Evolutionary conservation across 495 filamentous ascomycete species (phyloP).

Genomic region (Penicillium angulare): DNA sequence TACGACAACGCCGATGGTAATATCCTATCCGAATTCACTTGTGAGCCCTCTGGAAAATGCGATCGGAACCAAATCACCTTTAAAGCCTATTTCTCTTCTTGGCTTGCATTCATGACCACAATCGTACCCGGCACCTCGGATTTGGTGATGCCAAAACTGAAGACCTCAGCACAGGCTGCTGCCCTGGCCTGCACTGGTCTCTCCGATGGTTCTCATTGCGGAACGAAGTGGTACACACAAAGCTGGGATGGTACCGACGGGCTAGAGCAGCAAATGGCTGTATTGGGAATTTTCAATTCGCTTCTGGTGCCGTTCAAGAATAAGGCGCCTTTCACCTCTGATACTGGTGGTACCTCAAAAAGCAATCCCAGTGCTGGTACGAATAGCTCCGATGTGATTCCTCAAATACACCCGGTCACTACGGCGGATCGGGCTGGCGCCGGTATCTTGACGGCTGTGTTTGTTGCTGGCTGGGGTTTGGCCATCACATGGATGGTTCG

Average conservation of each 20-base stretch:
- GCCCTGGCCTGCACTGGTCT: slow-evolving; percentile 58
- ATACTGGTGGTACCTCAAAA: slow-evolving; percentile 63
- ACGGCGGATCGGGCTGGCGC: slow-evolving; percentile 62
- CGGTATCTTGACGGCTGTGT: slow-evolving; percentile 60
- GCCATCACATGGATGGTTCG: slow-evolving; percentile 45
- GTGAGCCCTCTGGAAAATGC: slow-evolving; percentile 64
- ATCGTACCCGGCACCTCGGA: slow-evolving; percentile 63
- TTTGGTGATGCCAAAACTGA: slow-evolving; percentile 55
- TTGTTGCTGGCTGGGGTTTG: slow-evolving; percentile 53
- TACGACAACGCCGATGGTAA: slow-evolving; percentile 42
- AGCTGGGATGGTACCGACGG: slow-evolving; percentile 48
- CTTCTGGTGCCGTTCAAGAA: slow-evolving; percentile 46
- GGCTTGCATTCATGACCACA: slow-evolving; percentile 64
- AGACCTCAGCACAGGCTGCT: slow-evolving; percentile 61
- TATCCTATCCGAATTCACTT: slow-evolving; percentile 66
- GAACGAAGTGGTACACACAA: slow-evolving; percentile 49
- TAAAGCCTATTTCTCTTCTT: slow-evolving; percentile 72
- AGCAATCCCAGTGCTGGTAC: slow-evolving; percentile 60
- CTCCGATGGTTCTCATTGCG: slow-evolving; percentile 47
- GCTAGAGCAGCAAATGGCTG: slow-evolving; percentile 60
- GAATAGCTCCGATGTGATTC: slow-evolving; percentile 20
- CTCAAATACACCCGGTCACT: slow-evolving; percentile 41
- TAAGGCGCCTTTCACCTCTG: slow-evolving; percentile 51
- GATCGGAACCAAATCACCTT: slow-evolving; percentile 69
- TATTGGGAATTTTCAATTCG: slow-evolving; percentile 56